Evolutionary conservation across 2,329 filamentous ascomycete species (phyloP), one percentile per base, ranked within the genome.

Genomic region (Ambrosiella cleistominuta): DNA sequence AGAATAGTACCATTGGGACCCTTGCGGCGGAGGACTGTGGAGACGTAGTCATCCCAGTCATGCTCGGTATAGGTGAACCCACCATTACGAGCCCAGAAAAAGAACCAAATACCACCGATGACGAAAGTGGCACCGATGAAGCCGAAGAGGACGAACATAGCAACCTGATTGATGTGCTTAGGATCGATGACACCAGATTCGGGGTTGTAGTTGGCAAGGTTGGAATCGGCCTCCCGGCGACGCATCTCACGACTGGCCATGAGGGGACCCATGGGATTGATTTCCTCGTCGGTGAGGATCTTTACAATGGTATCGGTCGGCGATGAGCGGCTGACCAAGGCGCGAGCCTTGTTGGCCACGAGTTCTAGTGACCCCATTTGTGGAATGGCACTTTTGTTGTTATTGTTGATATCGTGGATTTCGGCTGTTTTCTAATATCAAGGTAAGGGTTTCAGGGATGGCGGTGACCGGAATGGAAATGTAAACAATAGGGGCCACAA

Each of bases 31-130:
- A 98, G 72, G 1, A 98, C 93, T 0, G 91, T 96, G 1, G 86
- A 85, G 69, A 97, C 97, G 80, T 98, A 98, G 66, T 98, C 93
- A 5, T 97, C 91, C 91, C 93, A 98, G 70, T 98, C 93, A 40
- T 81, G 76, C 62, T 94, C 74, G 52, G 79, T 78, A 76, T 89
- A 97, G 62, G 86, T 74, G 73, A 97, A 96, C 12, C 93, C 93
- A 62, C 93, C 93, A 65, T 97, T 95, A 72, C 86, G 91, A 59
- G 91, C 91, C 86, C 88, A 94, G 77, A 95, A 95, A 78, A 98
- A 97, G 78, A 98, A 96, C 90, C 93, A 98, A 66, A 97, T 88
- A 27, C 77, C 80, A 0, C 75, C 79, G 2, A 86, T 60, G 27
- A 93, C 85, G 67, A 97, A 85, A 38, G 73, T 80, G 0, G 82